These are phyloP conservation scores for Alnus rubra DNA, from an alignment of 306 rosid genomes.

Conservation along the genomic window DNA sequence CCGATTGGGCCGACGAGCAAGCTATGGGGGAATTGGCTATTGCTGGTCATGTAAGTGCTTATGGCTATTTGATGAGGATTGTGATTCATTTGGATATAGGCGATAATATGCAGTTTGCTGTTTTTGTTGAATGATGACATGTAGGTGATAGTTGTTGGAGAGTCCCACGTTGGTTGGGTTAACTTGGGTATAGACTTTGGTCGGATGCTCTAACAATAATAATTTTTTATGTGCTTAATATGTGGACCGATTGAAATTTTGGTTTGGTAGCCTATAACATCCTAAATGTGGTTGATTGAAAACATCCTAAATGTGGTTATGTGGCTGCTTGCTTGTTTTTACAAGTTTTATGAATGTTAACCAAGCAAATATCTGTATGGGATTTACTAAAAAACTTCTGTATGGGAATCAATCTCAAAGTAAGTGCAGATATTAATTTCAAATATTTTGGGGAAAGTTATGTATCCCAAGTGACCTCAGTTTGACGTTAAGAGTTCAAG, in stretches of 20 bases:
- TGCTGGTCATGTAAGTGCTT: constrained; percentile 83
- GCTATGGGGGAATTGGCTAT: constrained; percentile 72
- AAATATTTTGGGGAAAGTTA: neutral
- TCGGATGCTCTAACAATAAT: neutral
- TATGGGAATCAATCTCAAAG: neutral
- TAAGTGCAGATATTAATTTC: neutral
- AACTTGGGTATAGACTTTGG: neutral
- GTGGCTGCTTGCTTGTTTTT: neutral
- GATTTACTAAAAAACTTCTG: neutral
- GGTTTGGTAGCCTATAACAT: neutral
- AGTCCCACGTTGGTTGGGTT: neutral
- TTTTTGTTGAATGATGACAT: neutral
- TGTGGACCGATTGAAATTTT: neutral
- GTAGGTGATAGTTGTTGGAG: neutral
- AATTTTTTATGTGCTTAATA: neutral
- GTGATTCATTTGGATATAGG: neutral
- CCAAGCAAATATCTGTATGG: neutral
- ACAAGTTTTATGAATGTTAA: neutral
- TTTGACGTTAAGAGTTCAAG: neutral
- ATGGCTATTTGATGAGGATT: neutral
- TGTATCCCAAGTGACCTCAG: neutral
- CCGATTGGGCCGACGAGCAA: constrained; percentile 69
- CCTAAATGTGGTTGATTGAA: too few relatives aligned
- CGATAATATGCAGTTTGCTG: neutral
- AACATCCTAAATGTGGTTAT: too few relatives aligned